Conservation (phyloP, 768 basidiomycete genomes). For the Rubroboletus satanas region DNA sequence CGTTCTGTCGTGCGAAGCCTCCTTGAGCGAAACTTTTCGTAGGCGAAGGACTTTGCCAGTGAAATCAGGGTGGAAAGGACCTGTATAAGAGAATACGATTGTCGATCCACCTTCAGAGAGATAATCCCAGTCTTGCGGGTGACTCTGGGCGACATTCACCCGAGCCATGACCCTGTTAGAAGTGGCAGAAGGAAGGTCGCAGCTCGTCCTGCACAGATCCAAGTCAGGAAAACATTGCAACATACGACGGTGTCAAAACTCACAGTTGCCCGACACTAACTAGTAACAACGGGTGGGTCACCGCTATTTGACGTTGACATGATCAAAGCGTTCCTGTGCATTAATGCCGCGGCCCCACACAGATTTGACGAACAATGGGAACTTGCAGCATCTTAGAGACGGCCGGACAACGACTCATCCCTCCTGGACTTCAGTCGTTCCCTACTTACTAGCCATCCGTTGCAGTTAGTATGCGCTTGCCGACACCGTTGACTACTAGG, state of each 20-base stretch:
- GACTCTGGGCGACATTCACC: slow-evolving; percentile 24
- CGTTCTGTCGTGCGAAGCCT: slow-evolving; percentile 8
- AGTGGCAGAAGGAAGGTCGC: not conserved
- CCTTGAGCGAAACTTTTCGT: slow-evolving; percentile 47
- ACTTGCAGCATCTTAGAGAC: not conserved
- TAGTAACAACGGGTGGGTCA: not conserved
- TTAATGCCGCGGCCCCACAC: not conserved
- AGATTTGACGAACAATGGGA: slow-evolving; percentile 22
- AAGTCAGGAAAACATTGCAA: not conserved
- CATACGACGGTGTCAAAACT: not conserved
- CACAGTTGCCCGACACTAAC: too few species aligned
- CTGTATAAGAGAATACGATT: slow-evolving; percentile 80
- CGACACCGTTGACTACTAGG: slow-evolving; percentile 5
- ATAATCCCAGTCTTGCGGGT: slow-evolving; percentile 70
- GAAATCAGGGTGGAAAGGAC: slow-evolving; percentile 49
- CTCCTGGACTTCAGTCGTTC: not conserved
- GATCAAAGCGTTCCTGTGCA: slow-evolving; percentile 5
- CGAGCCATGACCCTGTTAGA: slow-evolving; percentile 10
- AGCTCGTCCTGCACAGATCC: not conserved
- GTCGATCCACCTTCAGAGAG: slow-evolving; percentile 91
- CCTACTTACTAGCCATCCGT: not conserved
- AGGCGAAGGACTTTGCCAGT: slow-evolving; percentile 71
- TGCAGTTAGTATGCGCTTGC: slow-evolving; percentile 15
- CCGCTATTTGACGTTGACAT: not conserved
- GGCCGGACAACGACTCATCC: not conserved